Evolutionary conservation across 2,329 filamentous ascomycete genomes (phyloP).

Genomic region (Magnaporthiopsis poae): DNA sequence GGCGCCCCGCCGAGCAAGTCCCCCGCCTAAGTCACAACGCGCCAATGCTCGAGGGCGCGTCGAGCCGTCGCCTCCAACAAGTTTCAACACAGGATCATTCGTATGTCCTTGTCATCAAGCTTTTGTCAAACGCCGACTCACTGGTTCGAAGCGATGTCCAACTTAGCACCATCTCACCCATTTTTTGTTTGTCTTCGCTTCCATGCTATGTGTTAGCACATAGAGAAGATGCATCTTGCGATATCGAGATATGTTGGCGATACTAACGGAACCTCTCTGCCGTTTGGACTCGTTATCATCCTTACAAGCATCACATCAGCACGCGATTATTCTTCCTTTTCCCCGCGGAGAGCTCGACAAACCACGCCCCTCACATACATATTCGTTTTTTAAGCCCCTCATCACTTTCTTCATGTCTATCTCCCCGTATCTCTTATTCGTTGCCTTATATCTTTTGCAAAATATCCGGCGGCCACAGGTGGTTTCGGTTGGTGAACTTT

Average conservation of each 20-base stretch:
- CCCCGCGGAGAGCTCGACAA: not conserved
- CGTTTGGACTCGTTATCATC: not conserved
- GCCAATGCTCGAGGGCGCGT: not conserved
- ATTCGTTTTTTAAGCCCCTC: not conserved
- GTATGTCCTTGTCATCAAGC: not conserved
- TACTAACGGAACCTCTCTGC: not conserved
- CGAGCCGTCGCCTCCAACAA: not conserved
- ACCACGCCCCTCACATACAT: not conserved
- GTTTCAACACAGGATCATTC: not conserved
- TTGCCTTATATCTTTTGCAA: not conserved
- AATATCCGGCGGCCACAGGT: constrained; percentile 1
- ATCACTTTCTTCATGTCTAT: not conserved
- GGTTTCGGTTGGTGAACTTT: not conserved
- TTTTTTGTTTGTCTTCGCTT: constrained; percentile 5
- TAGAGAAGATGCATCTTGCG: constrained; percentile 6
- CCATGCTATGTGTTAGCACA: not conserved
- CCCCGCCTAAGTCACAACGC: constrained; percentile 35
- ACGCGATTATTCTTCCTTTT: not conserved
- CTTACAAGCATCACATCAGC: not conserved
- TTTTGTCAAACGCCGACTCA: not conserved
- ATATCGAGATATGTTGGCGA: constrained; percentile 3
- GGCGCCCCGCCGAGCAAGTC: constrained; percentile 49
- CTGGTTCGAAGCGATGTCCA: not conserved
- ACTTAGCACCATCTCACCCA: not conserved
- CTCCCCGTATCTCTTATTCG: constrained; percentile 1